phyloP scores from a whole-genome alignment of 345 rosid species.

The Citrus cavaleriei region DNA sequence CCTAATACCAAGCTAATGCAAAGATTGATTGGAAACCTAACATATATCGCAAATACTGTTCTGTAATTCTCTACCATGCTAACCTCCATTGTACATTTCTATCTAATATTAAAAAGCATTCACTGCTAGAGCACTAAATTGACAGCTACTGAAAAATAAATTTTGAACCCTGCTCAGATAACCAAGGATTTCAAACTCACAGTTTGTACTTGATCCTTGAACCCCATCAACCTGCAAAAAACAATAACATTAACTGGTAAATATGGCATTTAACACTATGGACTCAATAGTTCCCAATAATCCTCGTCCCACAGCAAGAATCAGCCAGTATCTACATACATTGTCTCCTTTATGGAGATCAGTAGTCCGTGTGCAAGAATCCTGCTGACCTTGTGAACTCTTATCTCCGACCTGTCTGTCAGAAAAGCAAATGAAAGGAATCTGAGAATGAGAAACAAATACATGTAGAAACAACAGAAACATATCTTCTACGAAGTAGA shows the following conservation, averaged over 20 bases:
- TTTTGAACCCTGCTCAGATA: constrained; percentile 8
- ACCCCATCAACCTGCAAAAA: constrained; percentile 52
- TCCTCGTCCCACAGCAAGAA: constrained; percentile 11
- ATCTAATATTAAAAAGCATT: background rate
- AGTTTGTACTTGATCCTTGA: constrained; percentile 35
- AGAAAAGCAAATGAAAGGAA: constrained; percentile 33
- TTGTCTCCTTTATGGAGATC: constrained; percentile 30
- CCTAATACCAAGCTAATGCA: background rate
- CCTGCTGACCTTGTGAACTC: constrained; percentile 19
- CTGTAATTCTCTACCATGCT: background rate
- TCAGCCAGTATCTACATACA: constrained; percentile 31
- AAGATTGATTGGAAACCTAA: background rate
- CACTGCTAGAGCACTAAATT: background rate
- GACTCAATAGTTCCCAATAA: background rate
- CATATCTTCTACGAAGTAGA: background rate
- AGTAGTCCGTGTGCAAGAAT: constrained; percentile 19
- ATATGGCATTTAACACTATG: constrained; percentile 3
- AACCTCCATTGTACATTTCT: background rate
- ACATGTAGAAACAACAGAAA: background rate
- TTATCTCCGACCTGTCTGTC: constrained; percentile 54
- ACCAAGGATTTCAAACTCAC: constrained; percentile 37
- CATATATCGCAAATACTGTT: background rate
- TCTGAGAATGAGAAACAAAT: constrained; percentile 7
- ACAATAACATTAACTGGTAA: constrained; percentile 8
- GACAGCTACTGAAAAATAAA: background rate